phyloP scores from a whole-genome alignment of 1,139 yeast species.

The Suhomyces anneliseae region DNA sequence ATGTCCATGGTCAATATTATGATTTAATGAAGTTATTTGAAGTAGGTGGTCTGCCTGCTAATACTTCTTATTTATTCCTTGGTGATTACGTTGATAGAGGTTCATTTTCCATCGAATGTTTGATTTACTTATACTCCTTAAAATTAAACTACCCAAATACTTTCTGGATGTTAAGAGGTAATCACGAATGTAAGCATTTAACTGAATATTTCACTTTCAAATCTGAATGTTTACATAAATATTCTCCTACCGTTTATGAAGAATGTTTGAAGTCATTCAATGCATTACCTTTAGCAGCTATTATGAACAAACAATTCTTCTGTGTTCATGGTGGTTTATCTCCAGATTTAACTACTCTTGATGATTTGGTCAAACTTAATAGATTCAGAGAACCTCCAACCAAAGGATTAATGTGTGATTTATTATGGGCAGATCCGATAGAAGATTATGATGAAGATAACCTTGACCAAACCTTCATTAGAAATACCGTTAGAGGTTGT shows the following conservation, averaged over 20 bases:
- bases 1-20: constrained; percentile 91
- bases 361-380: constrained; percentile 68
- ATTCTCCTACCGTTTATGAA: constrained; percentile 65
- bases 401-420: constrained; percentile 90
- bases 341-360: constrained; percentile 72
- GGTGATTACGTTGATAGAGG: constrained; percentile 99
- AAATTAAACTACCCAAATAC: constrained; percentile 77
- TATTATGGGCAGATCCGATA: constrained; percentile 94
- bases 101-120: constrained; percentile 85
- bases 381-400: constrained; percentile 94
- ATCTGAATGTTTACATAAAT: constrained; percentile 87
- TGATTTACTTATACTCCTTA: constrained; percentile 75
- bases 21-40: constrained; percentile 91
- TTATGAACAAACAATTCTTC: constrained; percentile 91
- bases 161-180: constrained; percentile 86
- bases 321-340: constrained; percentile 98
- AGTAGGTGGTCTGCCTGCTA: constrained; percentile 87
- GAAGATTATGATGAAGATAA: constrained; percentile 81
- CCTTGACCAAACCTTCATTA: constrained; percentile 51
- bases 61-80: constrained; percentile 75
- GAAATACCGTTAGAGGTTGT: constrained; percentile 85
- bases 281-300: constrained; percentile 87
- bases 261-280: constrained; percentile 80
- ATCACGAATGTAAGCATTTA: constrained; percentile 92
- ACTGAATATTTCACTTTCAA: constrained; percentile 94